Percentiles rank a stretch among this genome's conserved stretches.
Conservation (phyloP, 2,329 filamentous ascomycete species). For the Neopestalotiopsis sp. region DNA sequence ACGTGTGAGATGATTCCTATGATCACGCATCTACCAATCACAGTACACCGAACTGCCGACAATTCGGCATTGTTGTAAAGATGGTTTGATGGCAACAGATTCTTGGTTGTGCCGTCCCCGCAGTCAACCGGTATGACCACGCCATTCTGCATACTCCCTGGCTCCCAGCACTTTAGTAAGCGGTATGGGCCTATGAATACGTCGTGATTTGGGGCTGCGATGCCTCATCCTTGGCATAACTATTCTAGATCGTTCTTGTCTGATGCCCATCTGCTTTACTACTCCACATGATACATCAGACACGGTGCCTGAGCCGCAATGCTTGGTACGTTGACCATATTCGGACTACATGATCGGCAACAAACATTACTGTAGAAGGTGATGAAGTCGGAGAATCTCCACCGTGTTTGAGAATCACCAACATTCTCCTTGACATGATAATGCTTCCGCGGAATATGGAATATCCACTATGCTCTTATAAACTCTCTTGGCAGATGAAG, state of each 20-base stretch:
- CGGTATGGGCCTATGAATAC: background rate
- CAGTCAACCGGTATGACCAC: background rate
- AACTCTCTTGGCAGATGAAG: background rate
- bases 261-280: background rate
- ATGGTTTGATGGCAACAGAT: background rate
- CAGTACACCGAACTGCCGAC: background rate
- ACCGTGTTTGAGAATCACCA: background rate
- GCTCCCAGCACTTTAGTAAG: background rate
- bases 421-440: background rate
- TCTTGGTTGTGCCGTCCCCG: background rate
- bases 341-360: background rate
- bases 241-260: background rate
- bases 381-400: background rate
- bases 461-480: background rate
- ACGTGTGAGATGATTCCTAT: background rate
- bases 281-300: background rate
- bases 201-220: background rate
- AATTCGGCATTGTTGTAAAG: background rate
- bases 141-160: background rate
- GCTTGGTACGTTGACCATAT: background rate
- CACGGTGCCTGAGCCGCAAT: background rate
- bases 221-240: background rate
- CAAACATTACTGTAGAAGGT: background rate
- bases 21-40: background rate
- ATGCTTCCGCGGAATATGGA: background rate